Evolutionary conservation across 148 eudicot species (phyloP), one percentile per base, ranked within the genome.

Genomic region (Selenicereus undatus): DNA sequence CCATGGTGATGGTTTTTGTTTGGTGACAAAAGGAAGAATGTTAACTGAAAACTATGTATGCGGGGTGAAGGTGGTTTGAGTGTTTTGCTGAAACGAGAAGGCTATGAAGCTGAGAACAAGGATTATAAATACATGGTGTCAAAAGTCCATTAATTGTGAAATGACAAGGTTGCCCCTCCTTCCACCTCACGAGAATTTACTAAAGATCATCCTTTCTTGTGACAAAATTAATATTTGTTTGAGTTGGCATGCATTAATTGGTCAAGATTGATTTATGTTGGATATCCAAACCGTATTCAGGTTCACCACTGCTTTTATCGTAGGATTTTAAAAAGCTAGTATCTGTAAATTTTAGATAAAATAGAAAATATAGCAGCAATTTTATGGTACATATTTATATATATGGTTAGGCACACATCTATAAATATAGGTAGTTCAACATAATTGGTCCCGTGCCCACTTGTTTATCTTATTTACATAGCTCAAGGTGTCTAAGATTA

Each of bases 1-100:
- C 78, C 88, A 87, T 89, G 73, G 24, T 21, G 26, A 4, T 54
- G 16, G 62, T 20, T 56, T 35, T 39, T 29, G 74, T 32, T 52
- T 11, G 71, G 51, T 32, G 62, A 51, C 30, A 32, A 1, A 1
- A 48, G 78, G 36, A 20, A 78, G 48, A 18, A 20, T 56, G 62
- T 56, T n/a, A 56, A 39, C 43, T 39, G 5, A 39, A 39, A 39
- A 7, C 43, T 39, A 39, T 7, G 8, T 7, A 39, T n/a, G 68
- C 76, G 48, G 75, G 54, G 70, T 22, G 75, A 32, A 73, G 84
- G 5, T 20, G 70, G 30, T 48, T 69, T 39, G 68, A 64, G 29
- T 64, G 60, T 54, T 60, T 77, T 22, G 71, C 58, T 69, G 68
- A 62, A 50, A 65, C 36, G 12, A 52, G 82, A 24, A 42, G 62